Evolutionary conservation across 1,284 basidiomycete genomes (phyloP).

Genomic region (Vanrija pseudolonga): DNA sequence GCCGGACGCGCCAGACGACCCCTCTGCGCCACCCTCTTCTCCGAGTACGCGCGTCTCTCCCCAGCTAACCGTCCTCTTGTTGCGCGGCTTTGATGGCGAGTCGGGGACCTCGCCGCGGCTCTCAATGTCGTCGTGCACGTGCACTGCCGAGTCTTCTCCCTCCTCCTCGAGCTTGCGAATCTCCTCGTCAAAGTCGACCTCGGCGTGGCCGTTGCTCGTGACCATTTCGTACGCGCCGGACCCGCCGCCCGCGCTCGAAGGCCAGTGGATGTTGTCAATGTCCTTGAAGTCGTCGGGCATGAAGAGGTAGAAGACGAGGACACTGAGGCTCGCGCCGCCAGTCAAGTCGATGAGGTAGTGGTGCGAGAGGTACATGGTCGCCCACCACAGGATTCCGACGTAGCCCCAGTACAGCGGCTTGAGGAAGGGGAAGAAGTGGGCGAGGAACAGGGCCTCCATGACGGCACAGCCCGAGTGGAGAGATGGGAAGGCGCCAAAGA

Average conservation of each 20-base stretch:
- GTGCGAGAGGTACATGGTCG: constrained; percentile 96
- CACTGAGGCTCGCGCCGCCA: constrained; percentile 85
- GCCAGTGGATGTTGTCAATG: constrained; percentile 54
- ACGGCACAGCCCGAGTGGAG: constrained; percentile 89
- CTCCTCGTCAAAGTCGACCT: constrained; percentile 47
- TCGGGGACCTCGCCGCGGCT: constrained; percentile 10
- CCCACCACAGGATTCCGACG: constrained; percentile 88
- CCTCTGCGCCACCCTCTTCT: constrained; percentile 10
- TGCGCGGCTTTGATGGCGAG: constrained; percentile 9
- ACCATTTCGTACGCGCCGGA: constrained; percentile 40
- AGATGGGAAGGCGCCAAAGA: constrained; percentile 95
- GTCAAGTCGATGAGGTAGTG: constrained; percentile 98
- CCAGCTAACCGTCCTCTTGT: constrained; percentile 40
- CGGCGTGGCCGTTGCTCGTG: constrained; percentile 10
- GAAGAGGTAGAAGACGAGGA: constrained; percentile 81
- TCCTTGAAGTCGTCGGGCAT: constrained; percentile 74
- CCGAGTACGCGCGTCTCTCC: constrained; percentile 45
- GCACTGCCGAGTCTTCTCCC: constrained; percentile 4
- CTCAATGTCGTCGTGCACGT: constrained; percentile 25
- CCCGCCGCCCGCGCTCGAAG: constrained; percentile 1
- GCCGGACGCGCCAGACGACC: neutral
- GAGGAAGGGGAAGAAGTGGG: constrained; percentile 86
- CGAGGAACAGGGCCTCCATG: constrained; percentile 86
- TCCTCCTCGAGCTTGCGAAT: constrained; percentile 46
- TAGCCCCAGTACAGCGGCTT: constrained; percentile 73